phyloP scores from a whole-genome alignment of 1,139 yeast genomes.

The Pichia sp. region DNA sequence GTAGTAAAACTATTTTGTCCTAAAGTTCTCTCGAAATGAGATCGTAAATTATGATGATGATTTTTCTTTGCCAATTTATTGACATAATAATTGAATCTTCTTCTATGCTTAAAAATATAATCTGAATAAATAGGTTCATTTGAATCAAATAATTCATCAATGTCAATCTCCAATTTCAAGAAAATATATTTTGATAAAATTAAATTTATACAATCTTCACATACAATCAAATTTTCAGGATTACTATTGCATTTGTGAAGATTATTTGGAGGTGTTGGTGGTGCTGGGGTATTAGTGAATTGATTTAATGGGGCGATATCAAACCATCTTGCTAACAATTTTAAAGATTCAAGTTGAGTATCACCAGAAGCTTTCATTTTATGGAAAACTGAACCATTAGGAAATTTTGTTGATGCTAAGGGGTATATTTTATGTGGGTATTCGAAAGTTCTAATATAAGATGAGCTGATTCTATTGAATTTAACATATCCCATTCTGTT shows the following conservation, averaged over 20 bases:
- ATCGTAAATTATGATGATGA: neutral
- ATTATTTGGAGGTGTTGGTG: conserved; percentile 28
- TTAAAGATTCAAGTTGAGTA: conserved; percentile 10
- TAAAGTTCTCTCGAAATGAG: neutral
- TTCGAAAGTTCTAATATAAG: neutral
- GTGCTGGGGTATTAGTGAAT: conserved; percentile 26
- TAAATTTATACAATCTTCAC: conserved; percentile 23
- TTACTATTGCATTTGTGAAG: conserved; percentile 20
- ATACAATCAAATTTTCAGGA: conserved; percentile 27
- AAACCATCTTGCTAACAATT: conserved; percentile 28
- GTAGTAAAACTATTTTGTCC: neutral
- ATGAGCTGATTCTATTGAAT: conserved; percentile 10
- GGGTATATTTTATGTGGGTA: conserved; percentile 8
- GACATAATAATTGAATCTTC: conserved; percentile 9
- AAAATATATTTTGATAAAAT: conserved; percentile 22
- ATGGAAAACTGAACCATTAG: conserved; percentile 25
- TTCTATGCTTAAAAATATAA: conserved; percentile 11
- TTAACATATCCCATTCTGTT: conserved; percentile 25
- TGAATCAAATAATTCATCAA: conserved; percentile 11
- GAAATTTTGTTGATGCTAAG: conserved; percentile 21
- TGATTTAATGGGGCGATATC: conserved; percentile 29
- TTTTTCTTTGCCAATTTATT: conserved; percentile 1
- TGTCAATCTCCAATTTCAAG: conserved; percentile 25
- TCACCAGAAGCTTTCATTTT: conserved; percentile 4
- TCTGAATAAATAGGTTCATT: conserved; percentile 8